These are phyloP conservation scores for Mikania micrantha DNA, from an alignment of 129 eudicot species.

Conservation along the genomic window DNA sequence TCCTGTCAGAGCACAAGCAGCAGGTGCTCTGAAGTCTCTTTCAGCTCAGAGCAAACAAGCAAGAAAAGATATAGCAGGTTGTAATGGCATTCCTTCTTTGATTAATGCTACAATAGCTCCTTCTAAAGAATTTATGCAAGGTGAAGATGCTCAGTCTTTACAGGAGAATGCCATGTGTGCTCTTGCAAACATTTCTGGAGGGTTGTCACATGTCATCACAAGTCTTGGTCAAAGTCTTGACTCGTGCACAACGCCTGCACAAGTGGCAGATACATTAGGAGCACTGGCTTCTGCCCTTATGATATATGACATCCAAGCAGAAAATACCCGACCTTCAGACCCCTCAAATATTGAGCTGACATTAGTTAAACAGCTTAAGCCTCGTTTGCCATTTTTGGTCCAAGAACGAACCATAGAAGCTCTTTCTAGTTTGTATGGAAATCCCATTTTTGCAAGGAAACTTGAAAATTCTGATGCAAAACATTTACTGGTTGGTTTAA, in stretches of 20 bases:
- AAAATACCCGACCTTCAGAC: conserved; percentile 71
- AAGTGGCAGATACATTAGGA: conserved; percentile 92
- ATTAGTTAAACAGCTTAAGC: conserved; percentile 67
- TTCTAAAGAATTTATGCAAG: conserved; percentile 98
- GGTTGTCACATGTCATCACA: conserved; percentile 86
- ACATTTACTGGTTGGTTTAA: conserved; percentile 87
- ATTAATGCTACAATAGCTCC: conserved; percentile 99
- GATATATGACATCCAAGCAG: conserved; percentile 93
- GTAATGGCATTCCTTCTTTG: conserved; percentile 85
- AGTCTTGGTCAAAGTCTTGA: conserved; percentile 99
- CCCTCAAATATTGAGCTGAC: conserved; percentile 83
- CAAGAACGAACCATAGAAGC: conserved; percentile 99
- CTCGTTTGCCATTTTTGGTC: conserved; percentile 73
- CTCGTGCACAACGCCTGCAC: conserved; percentile 86
- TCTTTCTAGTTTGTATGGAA: conserved; percentile 95
- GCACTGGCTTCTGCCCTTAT: conserved; percentile 99
- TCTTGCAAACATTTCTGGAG: conserved; percentile 98
- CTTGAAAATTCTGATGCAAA: conserved; percentile 85
- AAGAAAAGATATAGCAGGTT: conserved; percentile 67
- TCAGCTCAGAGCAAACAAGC: conserved; percentile 97
- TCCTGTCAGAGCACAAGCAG: conserved; percentile 97
- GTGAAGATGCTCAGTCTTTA: conserved; percentile 95
- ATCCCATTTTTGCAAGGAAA: conserved; percentile 57
- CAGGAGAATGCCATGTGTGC: conserved; percentile 99
- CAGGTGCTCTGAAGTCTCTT: conserved; percentile 87